These are phyloP conservation scores for Petasospora fabianii DNA, from an alignment of 1,139 yeast species.

Conservation along the genomic window DNA sequence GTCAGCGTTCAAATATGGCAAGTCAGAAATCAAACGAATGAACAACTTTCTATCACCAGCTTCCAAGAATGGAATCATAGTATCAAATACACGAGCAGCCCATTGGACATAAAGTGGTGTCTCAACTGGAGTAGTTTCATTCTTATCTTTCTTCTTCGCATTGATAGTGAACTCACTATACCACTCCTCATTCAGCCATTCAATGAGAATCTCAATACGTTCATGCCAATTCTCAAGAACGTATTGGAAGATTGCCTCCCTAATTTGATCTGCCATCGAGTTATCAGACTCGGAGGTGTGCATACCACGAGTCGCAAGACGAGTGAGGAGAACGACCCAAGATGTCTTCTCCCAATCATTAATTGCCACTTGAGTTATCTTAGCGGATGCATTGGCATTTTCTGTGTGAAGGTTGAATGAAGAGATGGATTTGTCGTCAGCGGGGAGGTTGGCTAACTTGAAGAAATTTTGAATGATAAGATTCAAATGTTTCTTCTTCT, in stretches of 20 bases:
- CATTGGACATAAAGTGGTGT: constrained; percentile 60
- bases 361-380: constrained; percentile 52
- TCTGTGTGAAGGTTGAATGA: constrained; percentile 16
- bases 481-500: constrained; percentile 50
- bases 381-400: constrained; percentile 29
- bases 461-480: constrained; percentile 55
- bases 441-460: constrained; percentile 30
- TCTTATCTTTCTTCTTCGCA: constrained; percentile 21
- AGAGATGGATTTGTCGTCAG: constrained; percentile 14
- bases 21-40: constrained; percentile 78
- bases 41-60: constrained; percentile 74
- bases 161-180: constrained; percentile 56
- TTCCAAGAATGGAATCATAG: constrained; percentile 80
- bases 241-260: constrained; percentile 69
- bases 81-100: constrained; percentile 71
- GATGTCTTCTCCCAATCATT: constrained; percentile 66
- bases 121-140: constrained; percentile 23
- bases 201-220: constrained; percentile 73
- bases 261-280: constrained; percentile 54
- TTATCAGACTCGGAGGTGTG: constrained; percentile 26
- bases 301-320: constrained; percentile 81
- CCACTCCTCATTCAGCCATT: constrained; percentile 98
- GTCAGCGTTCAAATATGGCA: constrained; percentile 66
- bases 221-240: constrained; percentile 71
- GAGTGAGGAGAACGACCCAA: constrained; percentile 72